Percentiles rank a stretch among this genome's conserved stretches.
phyloP scores from a whole-genome alignment of 2,329 filamentous ascomycete genomes.

The Aspergillus neoniger region DNA sequence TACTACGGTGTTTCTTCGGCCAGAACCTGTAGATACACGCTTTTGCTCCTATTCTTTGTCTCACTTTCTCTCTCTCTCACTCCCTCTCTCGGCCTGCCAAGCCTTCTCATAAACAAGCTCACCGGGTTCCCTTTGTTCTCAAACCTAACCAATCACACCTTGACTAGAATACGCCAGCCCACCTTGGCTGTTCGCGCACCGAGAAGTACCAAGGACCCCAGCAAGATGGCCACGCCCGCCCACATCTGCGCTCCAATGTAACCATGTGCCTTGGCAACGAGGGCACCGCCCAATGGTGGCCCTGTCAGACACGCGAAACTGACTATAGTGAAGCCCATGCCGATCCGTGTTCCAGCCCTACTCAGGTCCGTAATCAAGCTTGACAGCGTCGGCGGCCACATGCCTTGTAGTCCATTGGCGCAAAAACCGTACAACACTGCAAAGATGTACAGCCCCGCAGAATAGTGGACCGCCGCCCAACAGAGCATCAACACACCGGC shows the following conservation, averaged over 20 bases:
- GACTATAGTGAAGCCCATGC: slow-evolving; percentile 49
- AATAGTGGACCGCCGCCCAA: slow-evolving; percentile 1
- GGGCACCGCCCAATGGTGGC: slow-evolving; percentile 50
- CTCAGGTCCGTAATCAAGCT: slow-evolving; percentile 17
- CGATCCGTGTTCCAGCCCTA: slow-evolving; percentile 17
- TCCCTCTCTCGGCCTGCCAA: no score
- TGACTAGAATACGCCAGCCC: slow-evolving; percentile 10
- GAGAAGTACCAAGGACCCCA: slow-evolving; percentile 17
- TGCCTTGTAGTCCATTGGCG: slow-evolving; percentile 4
- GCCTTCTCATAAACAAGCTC: no score
- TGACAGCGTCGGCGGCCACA: slow-evolving; percentile 17
- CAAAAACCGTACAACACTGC: slow-evolving; percentile 3
- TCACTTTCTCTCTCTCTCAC: no score
- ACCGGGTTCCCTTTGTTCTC: no score
- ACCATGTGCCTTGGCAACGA: slow-evolving; percentile 46
- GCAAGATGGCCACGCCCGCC: slow-evolving; percentile 31
- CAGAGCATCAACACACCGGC: slow-evolving; percentile 1
- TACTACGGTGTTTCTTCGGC: no score
- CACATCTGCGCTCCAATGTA: slow-evolving; percentile 51
- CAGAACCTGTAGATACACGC: no score
- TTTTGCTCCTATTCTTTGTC: no score
- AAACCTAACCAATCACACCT: slow-evolving; percentile 6
- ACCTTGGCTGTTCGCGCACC: slow-evolving; percentile 14
- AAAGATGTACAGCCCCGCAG: neutral
- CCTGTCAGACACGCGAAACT: slow-evolving; percentile 50